Conservation (phyloP, 2,329 filamentous ascomycete genomes). For the Calonectria leucothoes region DNA sequence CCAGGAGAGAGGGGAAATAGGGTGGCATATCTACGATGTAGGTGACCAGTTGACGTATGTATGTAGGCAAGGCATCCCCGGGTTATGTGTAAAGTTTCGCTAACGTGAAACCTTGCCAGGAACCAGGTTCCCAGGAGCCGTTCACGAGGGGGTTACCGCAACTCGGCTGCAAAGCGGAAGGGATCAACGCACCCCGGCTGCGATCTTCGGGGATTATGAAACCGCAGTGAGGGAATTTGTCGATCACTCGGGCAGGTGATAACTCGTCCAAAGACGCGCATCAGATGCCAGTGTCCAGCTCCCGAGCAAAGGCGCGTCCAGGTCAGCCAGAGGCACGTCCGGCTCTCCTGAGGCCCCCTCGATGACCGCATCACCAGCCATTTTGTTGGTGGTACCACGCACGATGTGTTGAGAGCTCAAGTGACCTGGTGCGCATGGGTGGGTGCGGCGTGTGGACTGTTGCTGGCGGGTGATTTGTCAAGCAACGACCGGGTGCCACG, state of each 20-base stretch:
- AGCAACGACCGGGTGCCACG: not conserved
- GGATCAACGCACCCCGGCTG: not conserved
- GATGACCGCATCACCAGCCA: not conserved
- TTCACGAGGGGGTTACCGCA: not conserved
- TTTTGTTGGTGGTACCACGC: not conserved
- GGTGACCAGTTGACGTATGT: not conserved
- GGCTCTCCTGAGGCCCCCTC: not conserved
- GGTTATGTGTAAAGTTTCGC: not conserved
- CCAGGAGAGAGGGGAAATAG: not conserved
- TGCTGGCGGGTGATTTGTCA: not conserved
- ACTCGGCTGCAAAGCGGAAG: not conserved
- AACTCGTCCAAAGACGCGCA: too few relatives aligned
- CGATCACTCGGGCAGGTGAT: not conserved
- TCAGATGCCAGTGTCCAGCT: too few relatives aligned
- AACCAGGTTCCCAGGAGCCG: not conserved
- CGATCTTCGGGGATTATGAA: not conserved
- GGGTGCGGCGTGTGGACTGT: not conserved
- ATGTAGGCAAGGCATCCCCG: not conserved
- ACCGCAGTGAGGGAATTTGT: not conserved
- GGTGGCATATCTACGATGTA: not conserved
- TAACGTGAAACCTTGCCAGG: not conserved
- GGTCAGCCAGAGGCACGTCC: too few relatives aligned
- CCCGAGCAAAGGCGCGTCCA: too few relatives aligned
- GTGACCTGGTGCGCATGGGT: not conserved
- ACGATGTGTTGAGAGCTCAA: not conserved